These are phyloP conservation scores for Albophoma yamanashiensis DNA, from an alignment of 2,329 filamentous ascomycete species.

Conservation along the genomic window DNA sequence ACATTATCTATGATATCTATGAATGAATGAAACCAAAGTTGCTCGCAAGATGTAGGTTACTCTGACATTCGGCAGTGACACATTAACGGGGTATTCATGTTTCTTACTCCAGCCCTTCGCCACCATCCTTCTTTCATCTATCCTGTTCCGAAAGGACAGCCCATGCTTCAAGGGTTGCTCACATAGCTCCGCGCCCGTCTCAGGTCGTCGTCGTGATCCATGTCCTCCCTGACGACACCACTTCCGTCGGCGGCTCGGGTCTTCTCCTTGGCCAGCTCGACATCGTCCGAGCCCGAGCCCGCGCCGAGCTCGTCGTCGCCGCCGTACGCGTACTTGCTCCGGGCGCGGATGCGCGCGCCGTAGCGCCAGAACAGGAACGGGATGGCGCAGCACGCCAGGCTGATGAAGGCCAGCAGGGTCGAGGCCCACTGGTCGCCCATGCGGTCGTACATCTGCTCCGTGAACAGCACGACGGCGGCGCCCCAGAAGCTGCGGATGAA, in stretches of 20 bases:
- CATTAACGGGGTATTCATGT: not conserved
- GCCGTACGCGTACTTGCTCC: constrained; percentile 65
- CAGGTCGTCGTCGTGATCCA: constrained; percentile 25
- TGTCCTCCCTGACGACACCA: constrained; percentile 18
- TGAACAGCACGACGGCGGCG: constrained; percentile 67
- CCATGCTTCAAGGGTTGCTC: constrained; percentile 28
- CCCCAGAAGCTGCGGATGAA: constrained; percentile 74
- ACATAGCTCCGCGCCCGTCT: constrained; percentile 34
- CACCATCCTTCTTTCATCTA: not conserved
- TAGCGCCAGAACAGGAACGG: constrained; percentile 75
- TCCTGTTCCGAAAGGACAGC: not conserved
- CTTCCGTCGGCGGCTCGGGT: constrained; percentile 9
- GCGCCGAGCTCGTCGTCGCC: constrained; percentile 37
- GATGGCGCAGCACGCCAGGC: constrained; percentile 68
- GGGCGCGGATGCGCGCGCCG: constrained; percentile 58
- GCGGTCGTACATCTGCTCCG: constrained; percentile 66
- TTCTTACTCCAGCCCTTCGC: not conserved
- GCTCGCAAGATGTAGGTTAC: not conserved
- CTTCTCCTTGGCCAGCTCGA: constrained; percentile 23
- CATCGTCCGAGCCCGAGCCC: constrained; percentile 16
- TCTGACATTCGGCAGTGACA: not conserved
- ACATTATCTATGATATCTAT: not conserved
- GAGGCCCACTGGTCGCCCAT: constrained; percentile 70
- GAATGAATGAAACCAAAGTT: not conserved
- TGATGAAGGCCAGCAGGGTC: constrained; percentile 61